Base-by-base conservation (phyloP, 371 early-diverging fungal species). In the Rhizoclosmatium hyalinum region DNA sequence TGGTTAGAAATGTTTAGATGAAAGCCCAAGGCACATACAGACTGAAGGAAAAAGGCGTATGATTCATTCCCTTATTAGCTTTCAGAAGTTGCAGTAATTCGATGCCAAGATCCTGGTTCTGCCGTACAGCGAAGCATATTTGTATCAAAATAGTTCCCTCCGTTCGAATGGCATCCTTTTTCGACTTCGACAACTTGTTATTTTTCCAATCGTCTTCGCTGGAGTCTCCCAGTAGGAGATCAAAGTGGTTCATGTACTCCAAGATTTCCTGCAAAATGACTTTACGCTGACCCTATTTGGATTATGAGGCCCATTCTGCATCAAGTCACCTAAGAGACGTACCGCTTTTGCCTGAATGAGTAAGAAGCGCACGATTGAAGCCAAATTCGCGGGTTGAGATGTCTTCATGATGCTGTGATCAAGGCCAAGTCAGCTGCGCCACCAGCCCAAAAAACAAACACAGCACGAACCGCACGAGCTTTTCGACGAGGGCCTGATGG, bases 51-150 rank as follows among this genome's bases (percentile, higher is more conserved):
- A 70, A 58, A 32, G 47, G 12, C 21, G 19, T n/a, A 0, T 57
- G 21, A 32, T 56, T 58, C 24, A 17, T 19, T 42, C 58, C 24
- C 8, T 53, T 58, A n/a, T 10, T 8, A 6, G 32, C 14, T 44
- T 70, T 70, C 5, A 58, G 8, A 41, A 39, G 39, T 10, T 8
- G 19, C n/a, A 70, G 44, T 19, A 67, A 45, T 17, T 74, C 75
- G 4, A 43, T 41, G 12, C 68, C 68, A 2, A 74, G 45, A 14
- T 57, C 68, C 21, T 54, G 68, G 41, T 68, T 70, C 53, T 75
- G 75, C n/a, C 68, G 68, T 19, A 75, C 39, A 6, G 64, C 75
- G 69, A 75, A 75, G 32, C 70, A 75, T 41, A 75, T 70, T 47
- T 75, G 62, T 10, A 63, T 19, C 24, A 74, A 17, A 3, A 58